Evolutionary conservation across 2,329 filamentous ascomycete genomes (phyloP).

Genomic region (Fusarium sp.): DNA sequence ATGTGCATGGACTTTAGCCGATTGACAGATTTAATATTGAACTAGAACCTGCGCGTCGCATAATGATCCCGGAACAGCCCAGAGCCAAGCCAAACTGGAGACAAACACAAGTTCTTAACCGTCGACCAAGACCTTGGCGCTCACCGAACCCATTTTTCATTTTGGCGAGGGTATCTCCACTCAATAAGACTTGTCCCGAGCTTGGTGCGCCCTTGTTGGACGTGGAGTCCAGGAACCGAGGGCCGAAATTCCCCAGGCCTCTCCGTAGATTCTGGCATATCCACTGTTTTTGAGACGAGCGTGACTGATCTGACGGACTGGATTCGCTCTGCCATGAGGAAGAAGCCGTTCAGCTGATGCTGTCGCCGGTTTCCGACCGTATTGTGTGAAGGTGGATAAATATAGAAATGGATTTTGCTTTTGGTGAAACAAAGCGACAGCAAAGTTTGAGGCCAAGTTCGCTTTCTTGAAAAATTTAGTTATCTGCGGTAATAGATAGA

Average conservation of each 20-base stretch:
- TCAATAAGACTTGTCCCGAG: conserved; percentile 21
- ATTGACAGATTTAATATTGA: background rate
- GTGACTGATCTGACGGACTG: background rate
- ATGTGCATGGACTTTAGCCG: conserved; percentile 2
- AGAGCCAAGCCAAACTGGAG: conserved; percentile 13
- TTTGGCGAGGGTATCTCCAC: background rate
- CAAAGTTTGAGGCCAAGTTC: too few relatives aligned
- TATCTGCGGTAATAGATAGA: too few relatives aligned
- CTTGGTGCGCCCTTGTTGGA: background rate
- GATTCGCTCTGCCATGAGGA: background rate
- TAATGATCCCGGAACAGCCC: conserved; percentile 9
- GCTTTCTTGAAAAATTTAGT: too few relatives aligned
- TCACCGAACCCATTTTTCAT: background rate
- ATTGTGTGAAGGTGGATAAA: background rate
- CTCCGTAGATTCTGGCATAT: background rate
- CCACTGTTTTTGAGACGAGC: background rate
- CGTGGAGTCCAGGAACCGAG: conserved; percentile 4
- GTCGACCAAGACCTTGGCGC: conserved; percentile 17
- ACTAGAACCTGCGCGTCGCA: background rate
- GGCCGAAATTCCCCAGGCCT: conserved; percentile 17
- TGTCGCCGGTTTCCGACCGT: background rate
- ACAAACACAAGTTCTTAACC: background rate
- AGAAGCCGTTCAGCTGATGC: background rate
- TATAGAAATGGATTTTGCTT: background rate
- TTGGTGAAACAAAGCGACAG: too few relatives aligned